These are phyloP conservation scores for Scenedesmus sp. DNA, from an alignment of 163 green algal genomes.

Conservation along the genomic window DNA sequence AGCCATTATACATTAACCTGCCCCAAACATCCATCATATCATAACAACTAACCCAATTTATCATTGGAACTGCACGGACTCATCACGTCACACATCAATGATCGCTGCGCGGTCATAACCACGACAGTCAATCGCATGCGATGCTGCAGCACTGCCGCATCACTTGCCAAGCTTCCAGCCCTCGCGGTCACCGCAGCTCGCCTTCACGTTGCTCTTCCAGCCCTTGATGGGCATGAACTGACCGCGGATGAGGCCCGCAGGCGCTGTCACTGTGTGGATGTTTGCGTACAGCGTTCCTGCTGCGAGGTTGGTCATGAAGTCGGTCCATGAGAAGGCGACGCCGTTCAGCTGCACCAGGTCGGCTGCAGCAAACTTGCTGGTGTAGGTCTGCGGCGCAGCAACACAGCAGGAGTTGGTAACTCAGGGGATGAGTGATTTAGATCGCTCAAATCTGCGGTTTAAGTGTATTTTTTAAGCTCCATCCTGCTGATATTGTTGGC, in stretches of 20 bases:
- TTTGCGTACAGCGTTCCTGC: background rate
- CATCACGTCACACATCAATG: too few species aligned
- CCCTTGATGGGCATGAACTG: background rate
- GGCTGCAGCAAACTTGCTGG: background rate
- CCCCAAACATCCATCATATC: too few species aligned
- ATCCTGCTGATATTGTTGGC: too few species aligned
- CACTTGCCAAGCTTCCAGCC: background rate
- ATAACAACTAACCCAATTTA: too few species aligned
- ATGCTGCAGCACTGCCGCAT: background rate
- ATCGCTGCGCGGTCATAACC: too few species aligned
- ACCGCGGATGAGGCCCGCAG: background rate
- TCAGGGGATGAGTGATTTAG: too few species aligned
- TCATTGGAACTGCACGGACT: too few species aligned
- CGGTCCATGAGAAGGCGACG: background rate
- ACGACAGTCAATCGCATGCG: too few species aligned
- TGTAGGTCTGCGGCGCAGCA: background rate
- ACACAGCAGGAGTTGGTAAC: background rate
- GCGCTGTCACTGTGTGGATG: background rate
- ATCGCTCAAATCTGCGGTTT: too few species aligned
- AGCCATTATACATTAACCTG: too few species aligned
- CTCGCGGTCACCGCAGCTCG: background rate
- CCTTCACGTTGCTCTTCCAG: too few species aligned
- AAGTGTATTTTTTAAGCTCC: too few species aligned
- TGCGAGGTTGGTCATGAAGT: background rate
- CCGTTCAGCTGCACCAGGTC: background rate